Evolutionary conservation across 352 stramenopile species (phyloP), one percentile per base, ranked within the genome.

Genomic region (Phytophthora sansomeana): DNA sequence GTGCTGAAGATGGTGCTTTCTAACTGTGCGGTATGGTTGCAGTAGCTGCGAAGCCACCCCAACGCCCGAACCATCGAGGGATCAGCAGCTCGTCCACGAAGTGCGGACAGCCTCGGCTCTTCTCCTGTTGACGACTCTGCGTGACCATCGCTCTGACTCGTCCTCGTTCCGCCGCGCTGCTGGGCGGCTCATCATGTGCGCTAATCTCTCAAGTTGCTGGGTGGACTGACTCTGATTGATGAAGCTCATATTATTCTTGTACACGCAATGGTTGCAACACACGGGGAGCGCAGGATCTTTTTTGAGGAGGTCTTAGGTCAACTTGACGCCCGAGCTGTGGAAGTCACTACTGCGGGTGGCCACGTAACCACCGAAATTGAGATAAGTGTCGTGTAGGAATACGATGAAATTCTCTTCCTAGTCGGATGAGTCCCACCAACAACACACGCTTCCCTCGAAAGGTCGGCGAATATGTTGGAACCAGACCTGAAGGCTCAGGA

Each of bases 281-380:
- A n/a, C n/a, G n/a, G n/a, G n/a, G n/a, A n/a, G n/a, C n/a, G n/a
- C 30, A 53, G 47, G 47, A 53, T 53, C 47, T 28, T 53, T 13
- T 26, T 53, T 8, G 47, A 53, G 29, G 29, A 53, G 7, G 47
- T 41, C 1, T 28, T 53, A 30, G 47, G 47, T 14, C 28, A 41
- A 19, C 26, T 53, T 29, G 47, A 53, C 21, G 28, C 29, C 24
- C 29, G 47, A 13, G n/a, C 8, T 8, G 47, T 53, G 28, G 14
- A 53, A 30, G n/a, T 53, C 16, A 33, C 30, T 8, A 33, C 30
- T n/a, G n/a, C n/a, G n/a, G n/a, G n/a, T n/a, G n/a, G n/a, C n/a
- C n/a, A n/a, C n/a, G n/a, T n/a, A n/a, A n/a, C n/a, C n/a, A n/a
- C n/a, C n/a, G n/a, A n/a, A n/a, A n/a, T n/a, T n/a, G n/a, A n/a